Percentiles rank a stretch among this genome's conserved stretches.
Conservation (phyloP, 2,329 filamentous ascomycete species). For the Cladorrhinum sp. region DNA sequence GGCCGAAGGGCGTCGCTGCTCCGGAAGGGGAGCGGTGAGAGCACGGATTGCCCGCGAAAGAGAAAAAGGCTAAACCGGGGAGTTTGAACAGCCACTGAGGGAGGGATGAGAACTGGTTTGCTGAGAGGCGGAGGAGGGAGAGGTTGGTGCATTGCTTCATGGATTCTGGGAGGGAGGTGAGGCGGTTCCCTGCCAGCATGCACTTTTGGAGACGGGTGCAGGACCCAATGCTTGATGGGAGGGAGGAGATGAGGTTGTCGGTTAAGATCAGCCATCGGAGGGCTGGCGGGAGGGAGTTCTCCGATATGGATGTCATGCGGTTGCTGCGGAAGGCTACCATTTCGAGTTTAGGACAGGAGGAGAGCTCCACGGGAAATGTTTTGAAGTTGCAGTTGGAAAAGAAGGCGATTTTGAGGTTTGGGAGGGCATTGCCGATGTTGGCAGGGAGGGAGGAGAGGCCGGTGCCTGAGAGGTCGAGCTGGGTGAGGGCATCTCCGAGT, state of each 20-base stretch:
- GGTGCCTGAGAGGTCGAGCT: conserved; percentile 48
- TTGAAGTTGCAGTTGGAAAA: conserved; percentile 46
- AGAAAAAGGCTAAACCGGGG: conserved; percentile 45
- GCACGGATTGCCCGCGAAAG: conserved; percentile 48
- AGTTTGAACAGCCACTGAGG: conserved; percentile 44
- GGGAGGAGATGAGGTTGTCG: conserved; percentile 39
- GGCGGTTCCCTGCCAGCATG: conserved; percentile 47
- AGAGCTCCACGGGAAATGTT: conserved; percentile 41
- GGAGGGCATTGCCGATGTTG: conserved; percentile 37
- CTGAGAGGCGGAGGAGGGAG: conserved; percentile 42
- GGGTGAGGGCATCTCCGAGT: conserved; percentile 41
- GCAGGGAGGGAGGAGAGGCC: conserved; percentile 40
- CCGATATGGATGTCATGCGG: conserved; percentile 41
- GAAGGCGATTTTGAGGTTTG: conserved; percentile 45
- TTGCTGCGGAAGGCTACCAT: conserved; percentile 50
- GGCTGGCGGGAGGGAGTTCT: conserved; percentile 40
- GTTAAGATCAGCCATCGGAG: conserved; percentile 50
- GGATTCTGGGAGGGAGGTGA: conserved; percentile 38
- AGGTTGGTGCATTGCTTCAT: conserved; percentile 45
- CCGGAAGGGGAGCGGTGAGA: conserved; percentile 28
- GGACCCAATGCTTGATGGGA: conserved; percentile 42
- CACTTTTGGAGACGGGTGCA: conserved; percentile 46
- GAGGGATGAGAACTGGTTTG: conserved; percentile 39
- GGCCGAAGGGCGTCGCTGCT: conserved; percentile 22
- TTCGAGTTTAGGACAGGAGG: conserved; percentile 43